Base-by-base conservation (phyloP, 768 basidiomycete genomes). In the Chiua virens region DNA sequence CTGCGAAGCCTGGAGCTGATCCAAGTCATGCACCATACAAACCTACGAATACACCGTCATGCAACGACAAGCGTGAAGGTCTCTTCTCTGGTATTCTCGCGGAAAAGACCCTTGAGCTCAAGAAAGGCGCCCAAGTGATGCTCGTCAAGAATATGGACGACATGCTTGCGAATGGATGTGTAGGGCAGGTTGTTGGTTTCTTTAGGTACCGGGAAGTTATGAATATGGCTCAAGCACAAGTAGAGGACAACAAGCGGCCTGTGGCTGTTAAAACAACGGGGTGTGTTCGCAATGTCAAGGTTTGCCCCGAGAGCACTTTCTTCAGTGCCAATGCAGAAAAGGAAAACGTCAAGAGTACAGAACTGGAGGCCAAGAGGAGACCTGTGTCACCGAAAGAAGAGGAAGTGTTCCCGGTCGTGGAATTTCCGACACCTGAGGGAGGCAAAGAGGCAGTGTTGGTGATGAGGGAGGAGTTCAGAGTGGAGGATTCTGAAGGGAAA, bases 141-240 rank as follows among this genome's bases (percentile, higher is more conserved):
- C 72, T 87, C 25, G 76, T 87, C 65, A 87, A 87, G 73, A 89
- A 89, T 58, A 71, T 82, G 40, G 82, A 79, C 34, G 69, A 63
- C 25, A 58, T 74, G 32, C 76, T 88, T n/a, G 86, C 87, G 43
- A 89, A 89, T 59, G 86, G 86, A 1, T 80, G 78, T 35, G 79
- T 87, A 47, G 86, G 86, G 1, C 71, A 69, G 20, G 79, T 89
- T 3, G 64, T 85, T 18, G 80, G 79, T 1, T 89, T 88, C 63
- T 69, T 57, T 37, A 54, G 44, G 23, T 59, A 70, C 28, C 51
- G 57, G 3, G 57, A 62, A 20, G 60, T 66, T 18, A 55, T 58
- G 52, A 25, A 17, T 18, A 20, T 21, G 17, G 48, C 60, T 11
- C 47, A 48, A 3, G 61, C 53, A n/a, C n/a, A n/a, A 25, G 70